Evolutionary conservation across 208 protist species (phyloP).

Genomic region (Crithidia bombi): DNA sequence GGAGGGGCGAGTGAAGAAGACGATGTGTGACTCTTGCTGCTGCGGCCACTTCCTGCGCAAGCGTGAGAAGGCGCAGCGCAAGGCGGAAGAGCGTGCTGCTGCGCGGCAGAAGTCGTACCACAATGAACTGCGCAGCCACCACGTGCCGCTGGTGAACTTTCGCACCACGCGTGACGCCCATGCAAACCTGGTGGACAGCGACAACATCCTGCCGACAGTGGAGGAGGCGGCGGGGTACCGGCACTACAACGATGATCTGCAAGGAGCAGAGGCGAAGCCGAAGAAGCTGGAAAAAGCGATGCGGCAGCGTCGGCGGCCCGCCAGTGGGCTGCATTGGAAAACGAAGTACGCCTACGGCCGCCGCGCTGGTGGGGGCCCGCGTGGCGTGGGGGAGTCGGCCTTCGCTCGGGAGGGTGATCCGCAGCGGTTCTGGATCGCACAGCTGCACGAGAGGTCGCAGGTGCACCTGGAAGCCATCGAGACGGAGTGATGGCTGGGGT

Average conservation of each 20-base stretch:
- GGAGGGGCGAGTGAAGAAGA: slow-evolving; percentile 7
- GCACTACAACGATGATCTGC: slow-evolving; percentile 2
- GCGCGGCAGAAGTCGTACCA: slow-evolving; percentile 41
- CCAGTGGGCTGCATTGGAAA: slow-evolving; percentile 25
- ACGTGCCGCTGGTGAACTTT: slow-evolving; percentile 61
- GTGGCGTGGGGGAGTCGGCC: slow-evolving; percentile 31
- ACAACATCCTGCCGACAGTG: slow-evolving; percentile 24
- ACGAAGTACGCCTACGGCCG: slow-evolving; percentile 32
- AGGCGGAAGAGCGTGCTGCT: slow-evolving; percentile 32
- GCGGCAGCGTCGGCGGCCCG: slow-evolving; percentile 8
- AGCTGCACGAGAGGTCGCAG: slow-evolving; percentile 34
- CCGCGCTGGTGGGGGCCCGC: slow-evolving; percentile 25
- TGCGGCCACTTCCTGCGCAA: slow-evolving; percentile 13
- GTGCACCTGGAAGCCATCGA: slow-evolving; percentile 41
- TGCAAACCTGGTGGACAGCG: slow-evolving; percentile 4
- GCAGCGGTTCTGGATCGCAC: slow-evolving; percentile 39
- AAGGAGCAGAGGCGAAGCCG: slow-evolving; percentile 9
- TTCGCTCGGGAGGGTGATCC: slow-evolving; percentile 35
- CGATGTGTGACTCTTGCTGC: slow-evolving; percentile 19
- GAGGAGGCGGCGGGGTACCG: slow-evolving; percentile 25
- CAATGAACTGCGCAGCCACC: slow-evolving; percentile 46
- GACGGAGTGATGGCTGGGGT: too few species aligned
- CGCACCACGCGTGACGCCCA: slow-evolving; percentile 30
- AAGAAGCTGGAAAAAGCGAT: slow-evolving; percentile 23
- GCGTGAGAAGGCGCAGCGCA: slow-evolving; percentile 14